A percentile compares a stretch with the other conserved stretches of the same genome.
phyloP scores from a whole-genome alignment of 495 filamentous ascomycete genomes.

The Aspergillus ostianus region DNA sequence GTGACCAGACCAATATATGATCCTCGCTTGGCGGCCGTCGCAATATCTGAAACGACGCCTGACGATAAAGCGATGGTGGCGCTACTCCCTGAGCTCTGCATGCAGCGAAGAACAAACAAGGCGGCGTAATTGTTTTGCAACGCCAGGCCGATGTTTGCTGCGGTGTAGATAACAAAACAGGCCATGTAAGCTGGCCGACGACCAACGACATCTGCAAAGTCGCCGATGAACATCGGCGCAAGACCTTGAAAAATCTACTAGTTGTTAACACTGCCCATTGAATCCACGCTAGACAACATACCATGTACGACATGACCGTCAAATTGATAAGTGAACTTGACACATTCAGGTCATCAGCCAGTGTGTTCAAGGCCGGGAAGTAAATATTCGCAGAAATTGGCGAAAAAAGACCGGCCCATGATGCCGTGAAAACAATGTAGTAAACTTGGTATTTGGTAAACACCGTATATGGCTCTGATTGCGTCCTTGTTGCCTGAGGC shows the following conservation, averaged over 20 bases:
- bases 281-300: constrained; percentile 12
- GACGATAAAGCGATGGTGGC: constrained; percentile 47
- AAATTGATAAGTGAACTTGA: constrained; percentile 45
- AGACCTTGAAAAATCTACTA: constrained; percentile 49
- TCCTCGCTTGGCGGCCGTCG: constrained; percentile 46
- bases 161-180: constrained; percentile 47
- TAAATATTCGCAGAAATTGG: constrained; percentile 50
- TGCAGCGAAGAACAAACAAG: constrained; percentile 44
- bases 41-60: constrained; percentile 46
- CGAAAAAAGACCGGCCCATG: constrained; percentile 33
- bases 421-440: constrained; percentile 26
- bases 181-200: constrained; percentile 49
- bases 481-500: too few species aligned
- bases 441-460: constrained; percentile 12
- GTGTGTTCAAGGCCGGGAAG: constrained; percentile 44
- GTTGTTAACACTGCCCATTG: neutral
- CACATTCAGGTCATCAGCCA: constrained; percentile 39
- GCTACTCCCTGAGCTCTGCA: constrained; percentile 51
- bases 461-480: constrained; percentile 6
- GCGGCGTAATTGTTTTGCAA: constrained; percentile 43
- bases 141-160: constrained; percentile 47
- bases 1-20: constrained; percentile 44
- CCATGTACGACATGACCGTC: constrained; percentile 52
- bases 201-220: constrained; percentile 49
- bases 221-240: constrained; percentile 48